Evolutionary conservation across 1,139 yeast genomes (phyloP).

Genomic region (Scheffersomyces insectosa): DNA sequence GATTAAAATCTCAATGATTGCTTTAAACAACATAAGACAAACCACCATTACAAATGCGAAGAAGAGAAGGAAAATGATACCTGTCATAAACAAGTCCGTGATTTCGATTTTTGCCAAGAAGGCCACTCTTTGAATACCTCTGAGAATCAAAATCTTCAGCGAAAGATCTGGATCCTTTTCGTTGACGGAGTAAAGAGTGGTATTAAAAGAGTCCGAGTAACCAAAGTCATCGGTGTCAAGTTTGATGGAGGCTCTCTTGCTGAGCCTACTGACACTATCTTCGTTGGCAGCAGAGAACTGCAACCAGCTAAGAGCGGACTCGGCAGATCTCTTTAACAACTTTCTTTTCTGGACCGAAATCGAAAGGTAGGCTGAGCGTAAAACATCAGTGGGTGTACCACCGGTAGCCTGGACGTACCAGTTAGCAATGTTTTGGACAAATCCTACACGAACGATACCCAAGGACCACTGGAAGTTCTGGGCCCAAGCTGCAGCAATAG

Average conservation of each 20-base stretch:
- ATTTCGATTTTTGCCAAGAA: slow-evolving; percentile 82
- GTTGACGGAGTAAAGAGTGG: slow-evolving; percentile 65
- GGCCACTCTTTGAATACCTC: slow-evolving; percentile 93
- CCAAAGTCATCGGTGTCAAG: slow-evolving; percentile 45
- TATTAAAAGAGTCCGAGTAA: slow-evolving; percentile 50
- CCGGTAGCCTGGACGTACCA: slow-evolving; percentile 99
- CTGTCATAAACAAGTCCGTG: slow-evolving; percentile 83
- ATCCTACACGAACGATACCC: slow-evolving; percentile 79
- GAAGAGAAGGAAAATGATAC: slow-evolving; percentile 78
- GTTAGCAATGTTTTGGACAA: slow-evolving; percentile 82
- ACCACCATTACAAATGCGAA: slow-evolving; percentile 73
- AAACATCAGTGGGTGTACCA: slow-evolving; percentile 76
- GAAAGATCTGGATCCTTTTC: slow-evolving; percentile 59
- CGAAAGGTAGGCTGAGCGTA: slow-evolving; percentile 57
- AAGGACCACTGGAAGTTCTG: slow-evolving; percentile 96
- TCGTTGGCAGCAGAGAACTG: slow-evolving; percentile 16
- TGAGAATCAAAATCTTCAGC: slow-evolving; percentile 71
- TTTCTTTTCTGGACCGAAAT: slow-evolving; percentile 73
- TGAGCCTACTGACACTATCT: slow-evolving; percentile 14
- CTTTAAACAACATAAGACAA: slow-evolving; percentile 68
- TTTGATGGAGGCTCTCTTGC: slow-evolving; percentile 32
- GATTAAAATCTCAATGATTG: slow-evolving; percentile 67
- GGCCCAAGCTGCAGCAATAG: slow-evolving; percentile 98
- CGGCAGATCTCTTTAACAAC: slow-evolving; percentile 25
- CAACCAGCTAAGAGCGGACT: slow-evolving; percentile 9